Base-by-base conservation (phyloP, 495 filamentous ascomycete genomes). In the Xylaria cubensis region DNA sequence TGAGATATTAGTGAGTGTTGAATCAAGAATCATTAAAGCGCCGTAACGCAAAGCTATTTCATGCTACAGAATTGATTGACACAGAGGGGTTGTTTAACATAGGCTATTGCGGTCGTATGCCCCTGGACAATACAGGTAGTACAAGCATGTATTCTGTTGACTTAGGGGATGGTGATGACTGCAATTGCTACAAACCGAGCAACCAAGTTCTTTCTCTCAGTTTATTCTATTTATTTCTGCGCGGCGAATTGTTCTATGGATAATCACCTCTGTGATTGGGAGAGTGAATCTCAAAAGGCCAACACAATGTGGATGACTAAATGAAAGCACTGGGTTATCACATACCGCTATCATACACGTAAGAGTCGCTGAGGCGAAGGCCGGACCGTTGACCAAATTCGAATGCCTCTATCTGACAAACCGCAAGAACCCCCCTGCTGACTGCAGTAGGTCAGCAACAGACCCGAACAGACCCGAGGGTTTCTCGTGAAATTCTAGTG, bases 371-470 rank as follows among this genome's bases (percentile, higher is more conserved):
- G 24, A 65, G 63, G 44, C 44, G 2, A 64, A 13, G 42, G 10
- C 15, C 24, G 62, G 15, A 21, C 39, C 26, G 39, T 64, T 29
- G 39, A 29, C 42, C 42, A 46, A 13, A 66, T 66, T 39, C 6
- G 15, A 36, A 63, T 21, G 34, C 9, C 39, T 63, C 13, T 46
- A 9, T 67, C 48, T 56, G 65, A 67, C 48, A 44, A 50, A 29
- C 26, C 36, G 48, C 32, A 24, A 26, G 44, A 48, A 15, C 44
- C 63, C n/a, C 63, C 50, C 29, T 67, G 65, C 65, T 67, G 48
- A 67, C 65, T 56, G 59, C 69, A 64, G 44, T 69, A 44, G 39
- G 48, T 46, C 58, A 61, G 58, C 58, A 41, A 61, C 34, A 7
- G 39, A 44, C 39, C 61, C 36, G 24, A 41, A 61, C 34, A 19